Evolutionary conservation across 192 early-diverging fungal species (phyloP), one percentile per base, ranked within the genome.

Genomic region (Coemansia sp.): DNA sequence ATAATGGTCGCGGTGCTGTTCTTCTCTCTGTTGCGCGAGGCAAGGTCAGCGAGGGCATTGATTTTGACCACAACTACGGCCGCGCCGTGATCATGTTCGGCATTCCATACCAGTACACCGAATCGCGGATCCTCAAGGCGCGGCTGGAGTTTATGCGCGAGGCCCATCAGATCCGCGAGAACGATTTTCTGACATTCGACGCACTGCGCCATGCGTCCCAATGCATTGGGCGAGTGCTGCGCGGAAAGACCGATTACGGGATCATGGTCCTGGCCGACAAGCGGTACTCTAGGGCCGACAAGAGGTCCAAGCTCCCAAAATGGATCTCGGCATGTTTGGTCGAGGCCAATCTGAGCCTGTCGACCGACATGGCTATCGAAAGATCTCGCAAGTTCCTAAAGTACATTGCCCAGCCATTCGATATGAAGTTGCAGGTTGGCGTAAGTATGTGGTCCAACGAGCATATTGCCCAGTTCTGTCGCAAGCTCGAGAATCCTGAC

Each of bases 41-140:
- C 11, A 99, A 99, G 76, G 97, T 99, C 17, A 97, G 95, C 20
- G 98, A 98, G 83, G 98, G 98, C 44, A 98, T 99, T 69, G 98
- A 99, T 89, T 99, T 99, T 72, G 98, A 99, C 78, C 97, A 99
- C 79, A 92, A 99, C 72, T 99, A 98, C 78, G 98, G 98, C 20
- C 90, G 98, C 16, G 97, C 98, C 37, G 98, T 99, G 63, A 88
- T 99, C 65, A 90, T 99, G 88, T 99, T 99, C 88, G 98, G 98
- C 13, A 97, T 99, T 58, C 98, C 98, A 5, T 99, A 98, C 76
- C 98, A 99, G 86, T 99, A 99, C 78, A 99, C 97, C 0, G 97
- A 98, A 75, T 92, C 89, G 56, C 77, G 97, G 20, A 97, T 98
- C 48, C 74, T 99, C 54, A 98, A 97, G 87, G 96, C 96, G 1